Percentiles rank a stretch among this genome's conserved stretches.
Evolutionary conservation across 2,329 filamentous ascomycete genomes (phyloP).

Genomic region (Alternaria triticina): DNA sequence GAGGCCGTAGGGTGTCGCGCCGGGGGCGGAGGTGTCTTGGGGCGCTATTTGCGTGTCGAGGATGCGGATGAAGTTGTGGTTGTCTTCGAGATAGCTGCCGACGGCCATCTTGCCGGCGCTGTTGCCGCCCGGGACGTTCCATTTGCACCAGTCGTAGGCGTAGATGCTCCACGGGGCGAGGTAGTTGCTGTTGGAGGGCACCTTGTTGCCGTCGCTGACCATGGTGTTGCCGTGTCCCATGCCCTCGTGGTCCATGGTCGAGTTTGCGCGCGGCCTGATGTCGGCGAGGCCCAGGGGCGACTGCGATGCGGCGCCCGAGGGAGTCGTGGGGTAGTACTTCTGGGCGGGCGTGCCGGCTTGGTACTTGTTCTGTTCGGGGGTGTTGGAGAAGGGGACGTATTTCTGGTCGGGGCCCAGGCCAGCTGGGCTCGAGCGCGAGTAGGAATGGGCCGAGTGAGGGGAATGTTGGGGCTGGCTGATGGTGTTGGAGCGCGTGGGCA

Average conservation of each 20-base stretch:
- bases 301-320: slow-evolving; percentile 71
- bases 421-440: slow-evolving; percentile 85
- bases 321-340: slow-evolving; percentile 65
- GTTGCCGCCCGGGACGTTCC: slow-evolving; percentile 73
- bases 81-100: slow-evolving; percentile 96
- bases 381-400: slow-evolving; percentile 68
- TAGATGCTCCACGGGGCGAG: slow-evolving; percentile 94
- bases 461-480: slow-evolving; percentile 61
- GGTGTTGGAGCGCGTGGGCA: slow-evolving; percentile 70
- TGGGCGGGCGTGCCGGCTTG: slow-evolving; percentile 52
- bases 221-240: slow-evolving; percentile 61
- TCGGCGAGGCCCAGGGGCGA: slow-evolving; percentile 91
- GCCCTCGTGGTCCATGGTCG: slow-evolving; percentile 74
- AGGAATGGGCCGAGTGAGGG: slow-evolving; percentile 55
- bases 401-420: slow-evolving; percentile 64
- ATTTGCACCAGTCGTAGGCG: slow-evolving; percentile 99
- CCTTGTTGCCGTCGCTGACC: slow-evolving; percentile 70
- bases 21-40: slow-evolving; percentile 71
- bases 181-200: slow-evolving; percentile 84
- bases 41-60: slow-evolving; percentile 82
- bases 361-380: slow-evolving; percentile 64
- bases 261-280: slow-evolving; percentile 86
- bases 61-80: slow-evolving; percentile 99
- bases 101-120: slow-evolving; percentile 91
- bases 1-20: slow-evolving; percentile 74